Percentiles rank a stretch among this genome's conserved stretches.
These are phyloP conservation scores for Agrocybe pediades DNA, from an alignment of 768 basidiomycete species.

Conservation along the genomic window DNA sequence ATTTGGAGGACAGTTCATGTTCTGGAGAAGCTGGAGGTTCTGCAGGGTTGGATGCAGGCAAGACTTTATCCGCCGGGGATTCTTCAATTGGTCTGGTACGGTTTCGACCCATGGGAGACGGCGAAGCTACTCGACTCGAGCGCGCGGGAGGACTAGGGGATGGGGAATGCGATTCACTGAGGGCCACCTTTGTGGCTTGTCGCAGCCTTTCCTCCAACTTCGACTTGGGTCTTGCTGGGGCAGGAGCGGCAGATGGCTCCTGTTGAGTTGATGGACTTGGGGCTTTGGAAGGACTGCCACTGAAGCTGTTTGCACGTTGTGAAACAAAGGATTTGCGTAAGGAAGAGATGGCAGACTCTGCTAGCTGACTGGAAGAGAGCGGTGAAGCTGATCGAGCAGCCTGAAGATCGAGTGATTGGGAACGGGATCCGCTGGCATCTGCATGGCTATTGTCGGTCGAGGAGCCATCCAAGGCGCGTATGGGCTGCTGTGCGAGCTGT, in stretches of 20 bases:
- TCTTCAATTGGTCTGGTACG: conserved; percentile 4
- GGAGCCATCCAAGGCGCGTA: conserved; percentile 34
- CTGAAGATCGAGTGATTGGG: conserved; percentile 34
- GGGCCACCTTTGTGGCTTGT: conserved; percentile 54
- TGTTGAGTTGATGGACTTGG: conserved; percentile 16
- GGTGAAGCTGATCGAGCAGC: conserved; percentile 29
- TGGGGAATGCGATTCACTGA: conserved; percentile 52
- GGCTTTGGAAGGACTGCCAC: conserved; percentile 35
- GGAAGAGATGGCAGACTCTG: conserved; percentile 61
- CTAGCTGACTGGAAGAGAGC: conserved; percentile 52
- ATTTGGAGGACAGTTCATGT: conserved; percentile 1
- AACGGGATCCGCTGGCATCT: conserved; percentile 24
- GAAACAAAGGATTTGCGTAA: conserved; percentile 63
- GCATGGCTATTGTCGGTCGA: conserved; percentile 16
- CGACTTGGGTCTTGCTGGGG: conserved; percentile 37
- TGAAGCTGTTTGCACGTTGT: conserved; percentile 41
- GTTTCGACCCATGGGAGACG: conserved; percentile 27
- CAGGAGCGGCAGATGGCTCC: conserved; percentile 4
- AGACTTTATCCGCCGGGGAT: conserved; percentile 8
- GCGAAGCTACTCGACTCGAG: conserved; percentile 32
- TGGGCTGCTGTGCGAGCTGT: conserved; percentile 55
- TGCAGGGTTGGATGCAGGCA: conserved; percentile 21
- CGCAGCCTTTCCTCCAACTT: conserved; percentile 80
- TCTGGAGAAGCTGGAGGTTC: conserved; percentile 19
- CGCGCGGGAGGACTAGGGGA: conserved; percentile 8